A percentile compares a stretch with the other conserved stretches of the same genome.
phyloP scores from a whole-genome alignment of 2,329 filamentous ascomycete species.

The Ophiostoma sp. region DNA sequence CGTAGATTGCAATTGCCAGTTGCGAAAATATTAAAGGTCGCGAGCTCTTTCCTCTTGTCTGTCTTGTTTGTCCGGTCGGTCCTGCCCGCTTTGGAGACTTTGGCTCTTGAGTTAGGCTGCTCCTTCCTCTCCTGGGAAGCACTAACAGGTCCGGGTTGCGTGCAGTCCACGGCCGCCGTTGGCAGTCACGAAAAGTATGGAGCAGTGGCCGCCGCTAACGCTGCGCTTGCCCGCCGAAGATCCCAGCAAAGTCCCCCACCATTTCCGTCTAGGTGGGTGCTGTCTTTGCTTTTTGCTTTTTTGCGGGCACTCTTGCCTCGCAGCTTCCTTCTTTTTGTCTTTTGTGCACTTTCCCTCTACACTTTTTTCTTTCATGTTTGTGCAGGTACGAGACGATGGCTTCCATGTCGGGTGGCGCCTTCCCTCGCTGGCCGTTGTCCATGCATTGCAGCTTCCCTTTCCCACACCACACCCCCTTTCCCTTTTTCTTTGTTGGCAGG shows the following conservation, averaged over 20 bases:
- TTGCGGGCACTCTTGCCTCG: background rate
- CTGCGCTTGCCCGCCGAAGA: conserved; percentile 7
- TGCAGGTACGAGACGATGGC: background rate
- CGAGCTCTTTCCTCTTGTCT: background rate
- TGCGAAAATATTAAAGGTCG: background rate
- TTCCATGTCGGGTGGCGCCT: background rate
- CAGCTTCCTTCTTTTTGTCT: background rate
- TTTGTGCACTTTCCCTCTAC: background rate
- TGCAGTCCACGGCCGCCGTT: conserved; percentile 9
- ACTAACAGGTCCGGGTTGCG: background rate
- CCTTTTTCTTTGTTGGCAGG: background rate
- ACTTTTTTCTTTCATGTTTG: background rate
- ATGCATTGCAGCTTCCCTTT: conserved; percentile 5
- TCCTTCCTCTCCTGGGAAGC: conserved; percentile 18
- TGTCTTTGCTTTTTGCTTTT: background rate
- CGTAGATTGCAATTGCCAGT: background rate
- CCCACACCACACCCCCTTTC: background rate
- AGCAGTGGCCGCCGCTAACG: conserved; percentile 14
- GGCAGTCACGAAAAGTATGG: conserved; percentile 1
- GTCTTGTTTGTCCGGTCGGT: background rate
- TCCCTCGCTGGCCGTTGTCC: background rate
- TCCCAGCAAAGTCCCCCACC: background rate
- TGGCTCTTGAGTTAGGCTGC: background rate
- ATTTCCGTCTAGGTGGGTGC: background rate
- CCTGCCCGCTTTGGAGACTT: conserved; percentile 10